Evolutionary conservation across 2,329 filamentous ascomycete genomes (phyloP), one percentile per base, ranked within the genome.

Genomic region (Phyllosticta capitalensis): DNA sequence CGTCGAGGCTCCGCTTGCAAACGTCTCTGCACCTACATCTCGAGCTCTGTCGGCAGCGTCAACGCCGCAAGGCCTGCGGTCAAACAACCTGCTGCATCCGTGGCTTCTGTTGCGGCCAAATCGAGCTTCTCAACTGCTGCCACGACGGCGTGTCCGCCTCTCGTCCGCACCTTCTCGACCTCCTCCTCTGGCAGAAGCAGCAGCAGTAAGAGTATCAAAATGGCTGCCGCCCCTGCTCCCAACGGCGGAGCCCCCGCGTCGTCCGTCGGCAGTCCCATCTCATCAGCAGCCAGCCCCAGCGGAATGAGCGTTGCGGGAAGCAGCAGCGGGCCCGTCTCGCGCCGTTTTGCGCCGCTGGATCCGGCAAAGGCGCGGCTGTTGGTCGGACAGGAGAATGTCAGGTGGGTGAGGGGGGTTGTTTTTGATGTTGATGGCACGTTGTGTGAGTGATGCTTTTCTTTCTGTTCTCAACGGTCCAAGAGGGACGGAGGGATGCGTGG

Each of bases 361-460:
- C 68, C 74, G 5, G 65, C 65, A 20, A 64, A 66, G 61, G 58
- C 56, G 52, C 63, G 65, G 20, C 64, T 12, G 17, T 14, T 45
- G 38, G 38, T 45, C 4, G 38, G 38, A 19, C 38, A 69, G 56
- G 63, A 72, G 61, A 72, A 69, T 54, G 72, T 73, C 19, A 78
- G 79, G 50, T 67, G 66, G 28, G 67, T 86, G 60, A 78, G 79
- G 66, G 83, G 83, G 1, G 79, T 86, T 24, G 78, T 97, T 14
- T 97, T 97, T 74, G 92, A 99, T 75, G 89, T 99, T 63, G 92
- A 99, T 73, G 92, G 92, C 3, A 99, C 92, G 22, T 75, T 97
- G 62, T 96, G 92, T 95, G 75, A 76, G 85, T 50, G 22, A 28
- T 53, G 9, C 2, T 45, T 22, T 33, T 21, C n/a, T 10, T 38